phyloP scores from a whole-genome alignment of 164 flowering plant genomes.

The Vitis rupestris region DNA sequence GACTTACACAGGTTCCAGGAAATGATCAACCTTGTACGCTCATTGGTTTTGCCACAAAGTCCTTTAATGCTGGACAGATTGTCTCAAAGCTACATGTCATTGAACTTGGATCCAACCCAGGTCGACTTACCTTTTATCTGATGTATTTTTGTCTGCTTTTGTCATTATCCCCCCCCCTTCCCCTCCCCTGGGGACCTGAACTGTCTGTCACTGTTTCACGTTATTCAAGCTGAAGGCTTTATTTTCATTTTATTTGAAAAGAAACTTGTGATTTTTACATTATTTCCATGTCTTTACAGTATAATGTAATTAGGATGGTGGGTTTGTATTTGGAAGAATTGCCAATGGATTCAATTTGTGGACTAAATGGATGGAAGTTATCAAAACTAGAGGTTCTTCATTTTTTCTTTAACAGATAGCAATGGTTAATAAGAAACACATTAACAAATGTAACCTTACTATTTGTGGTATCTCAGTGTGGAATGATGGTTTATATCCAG shows the following conservation, averaged over 20 bases:
- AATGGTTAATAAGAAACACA: too few relatives aligned
- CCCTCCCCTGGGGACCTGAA: not conserved
- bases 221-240: not conserved
- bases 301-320: too few relatives aligned
- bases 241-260: not conserved
- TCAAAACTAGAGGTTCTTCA: too few relatives aligned
- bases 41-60: constrained; percentile 83
- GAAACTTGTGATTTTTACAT: not conserved
- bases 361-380: too few relatives aligned
- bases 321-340: too few relatives aligned
- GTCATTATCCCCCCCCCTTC: too few relatives aligned
- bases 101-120: constrained; percentile 99
- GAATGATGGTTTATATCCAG: too few relatives aligned
- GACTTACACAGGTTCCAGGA: constrained; percentile 70
- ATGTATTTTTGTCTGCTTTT: constrained; percentile 3
- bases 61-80: constrained; percentile 88
- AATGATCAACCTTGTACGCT: constrained; percentile 85
- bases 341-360: too few relatives aligned
- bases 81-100: constrained; percentile 94
- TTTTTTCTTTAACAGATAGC: too few relatives aligned
- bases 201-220: not conserved
- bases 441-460: too few relatives aligned
- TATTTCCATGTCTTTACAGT: too few relatives aligned
- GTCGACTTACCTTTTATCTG: constrained; percentile 20
- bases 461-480: too few relatives aligned